These are phyloP conservation scores for Cystobasidium pallidum DNA, from an alignment of 1,284 basidiomycete species.

Conservation along the genomic window DNA sequence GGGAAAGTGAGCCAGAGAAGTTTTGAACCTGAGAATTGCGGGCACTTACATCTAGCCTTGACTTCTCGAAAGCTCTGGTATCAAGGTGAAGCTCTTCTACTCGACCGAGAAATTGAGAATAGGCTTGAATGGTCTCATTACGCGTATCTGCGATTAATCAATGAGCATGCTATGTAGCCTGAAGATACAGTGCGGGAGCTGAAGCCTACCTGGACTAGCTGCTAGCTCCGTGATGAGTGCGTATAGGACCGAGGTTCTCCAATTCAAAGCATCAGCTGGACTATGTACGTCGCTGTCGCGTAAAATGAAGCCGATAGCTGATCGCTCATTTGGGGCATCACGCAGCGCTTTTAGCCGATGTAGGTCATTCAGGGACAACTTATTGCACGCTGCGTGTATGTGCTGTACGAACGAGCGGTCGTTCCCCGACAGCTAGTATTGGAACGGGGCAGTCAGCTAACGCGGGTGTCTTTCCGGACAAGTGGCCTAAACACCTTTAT, in stretches of 20 bases:
- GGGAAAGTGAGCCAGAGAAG: neutral
- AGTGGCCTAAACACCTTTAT: slow-evolving; percentile 64
- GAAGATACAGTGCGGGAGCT: neutral
- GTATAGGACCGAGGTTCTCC: slow-evolving; percentile 69
- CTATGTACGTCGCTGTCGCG: slow-evolving; percentile 71
- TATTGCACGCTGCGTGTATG: slow-evolving; percentile 6
- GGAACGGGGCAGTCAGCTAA: neutral
- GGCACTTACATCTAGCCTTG: slow-evolving; percentile 72
- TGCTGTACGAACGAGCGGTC: slow-evolving; percentile 29
- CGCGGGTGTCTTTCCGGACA: neutral
- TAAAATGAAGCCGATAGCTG: slow-evolving; percentile 64
- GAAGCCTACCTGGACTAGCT: neutral
- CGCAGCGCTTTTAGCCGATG: neutral
- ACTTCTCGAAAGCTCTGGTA: slow-evolving; percentile 66
- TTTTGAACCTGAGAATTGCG: neutral
- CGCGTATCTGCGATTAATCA: neutral
- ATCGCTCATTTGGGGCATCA: neutral
- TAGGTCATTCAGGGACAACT: neutral
- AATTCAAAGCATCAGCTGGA: slow-evolving; percentile 66
- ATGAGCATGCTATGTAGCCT: neutral
- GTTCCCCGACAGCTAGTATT: slow-evolving; percentile 17
- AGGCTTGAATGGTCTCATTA: slow-evolving; percentile 55
- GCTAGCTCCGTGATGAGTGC: slow-evolving; percentile 29
- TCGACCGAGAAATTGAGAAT: slow-evolving; percentile 67
- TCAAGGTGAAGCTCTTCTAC: slow-evolving; percentile 67